phyloP scores from a whole-genome alignment of 306 rosid genomes.

The Lathyrus aphaca region DNA sequence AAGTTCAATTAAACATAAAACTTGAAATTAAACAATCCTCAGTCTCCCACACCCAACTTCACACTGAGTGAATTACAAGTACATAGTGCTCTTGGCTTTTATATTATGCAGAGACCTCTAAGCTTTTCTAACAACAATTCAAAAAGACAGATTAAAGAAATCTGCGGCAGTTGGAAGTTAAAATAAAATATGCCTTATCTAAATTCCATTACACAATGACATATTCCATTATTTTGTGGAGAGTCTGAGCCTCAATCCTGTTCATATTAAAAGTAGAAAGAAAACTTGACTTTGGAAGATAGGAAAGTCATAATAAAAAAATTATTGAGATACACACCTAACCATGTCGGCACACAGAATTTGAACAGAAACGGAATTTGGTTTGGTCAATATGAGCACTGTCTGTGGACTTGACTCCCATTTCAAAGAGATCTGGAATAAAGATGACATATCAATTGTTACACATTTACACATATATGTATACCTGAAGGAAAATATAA shows the following conservation, averaged over 20 bases:
- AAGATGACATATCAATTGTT: constrained; percentile 45
- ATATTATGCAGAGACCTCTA: constrained; percentile 16
- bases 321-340: constrained; percentile 58
- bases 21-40: constrained; percentile 18
- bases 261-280: constrained; percentile 6
- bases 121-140: constrained; percentile 24
- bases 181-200: constrained; percentile 32
- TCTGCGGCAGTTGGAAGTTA: constrained; percentile 16
- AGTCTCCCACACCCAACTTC: constrained; percentile 19
- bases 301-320: constrained; percentile 24
- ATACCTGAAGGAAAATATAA: constrained; percentile 20
- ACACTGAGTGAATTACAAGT: constrained; percentile 5
- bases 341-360: constrained; percentile 84
- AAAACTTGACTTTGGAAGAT: constrained; percentile 28
- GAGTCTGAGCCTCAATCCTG: constrained; percentile 36
- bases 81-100: neutral
- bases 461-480: constrained; percentile 23
- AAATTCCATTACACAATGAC: constrained; percentile 29
- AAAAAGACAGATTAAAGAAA: constrained; percentile 26
- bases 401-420: constrained; percentile 95
- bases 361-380: constrained; percentile 85
- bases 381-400: constrained; percentile 88
- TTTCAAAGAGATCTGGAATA: constrained; percentile 86
- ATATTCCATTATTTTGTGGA: constrained; percentile 9
- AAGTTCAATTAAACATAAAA: constrained; percentile 10